A percentile compares a stretch with the other conserved stretches of the same genome.
Conservation (phyloP, 2,329 filamentous ascomycete species). For the Diplocarpon rosae region DNA sequence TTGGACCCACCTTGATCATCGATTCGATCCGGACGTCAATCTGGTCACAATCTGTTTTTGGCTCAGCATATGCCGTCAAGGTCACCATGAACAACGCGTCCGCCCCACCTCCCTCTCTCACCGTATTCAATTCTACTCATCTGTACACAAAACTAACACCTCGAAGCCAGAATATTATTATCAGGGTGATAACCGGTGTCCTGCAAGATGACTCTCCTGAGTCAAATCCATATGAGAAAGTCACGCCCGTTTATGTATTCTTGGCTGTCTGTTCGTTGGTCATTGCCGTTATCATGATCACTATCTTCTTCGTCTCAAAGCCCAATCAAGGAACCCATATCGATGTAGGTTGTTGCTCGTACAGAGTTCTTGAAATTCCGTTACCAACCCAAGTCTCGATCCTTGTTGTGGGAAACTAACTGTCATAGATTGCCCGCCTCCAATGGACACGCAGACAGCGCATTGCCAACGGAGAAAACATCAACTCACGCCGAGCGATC, state of each 20-base stretch:
- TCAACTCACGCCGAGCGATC: slow-evolving; percentile 32
- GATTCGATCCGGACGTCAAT: slow-evolving; percentile 49
- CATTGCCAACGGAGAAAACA: slow-evolving; percentile 33
- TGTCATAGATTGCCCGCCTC: slow-evolving; percentile 32
- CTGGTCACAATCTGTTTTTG: slow-evolving; percentile 49
- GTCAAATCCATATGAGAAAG: slow-evolving; percentile 42
- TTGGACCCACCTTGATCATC: slow-evolving; percentile 48
- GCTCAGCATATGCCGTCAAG: slow-evolving; percentile 48
- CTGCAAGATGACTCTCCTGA: slow-evolving; percentile 43
- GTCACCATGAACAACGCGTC: slow-evolving; percentile 49
- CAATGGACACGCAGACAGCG: slow-evolving; percentile 49
- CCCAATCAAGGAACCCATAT: not conserved
- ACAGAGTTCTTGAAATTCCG: too few relatives aligned
- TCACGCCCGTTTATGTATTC: slow-evolving; percentile 44
- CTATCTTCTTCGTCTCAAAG: slow-evolving; percentile 28
- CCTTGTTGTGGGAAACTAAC: too few relatives aligned
- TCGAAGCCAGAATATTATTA: slow-evolving; percentile 45
- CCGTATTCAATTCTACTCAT: not conserved
- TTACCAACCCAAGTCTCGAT: too few relatives aligned
- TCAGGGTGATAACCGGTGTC: slow-evolving; percentile 44
- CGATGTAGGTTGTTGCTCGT: slow-evolving; percentile 18
- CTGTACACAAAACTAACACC: not conserved
- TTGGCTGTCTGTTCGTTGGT: slow-evolving; percentile 39
- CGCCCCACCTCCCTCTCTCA: slow-evolving; percentile 7
- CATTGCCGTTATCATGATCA: slow-evolving; percentile 33